Base-by-base conservation (phyloP, 495 filamentous ascomycete genomes). In the Monascus purpureus region DNA sequence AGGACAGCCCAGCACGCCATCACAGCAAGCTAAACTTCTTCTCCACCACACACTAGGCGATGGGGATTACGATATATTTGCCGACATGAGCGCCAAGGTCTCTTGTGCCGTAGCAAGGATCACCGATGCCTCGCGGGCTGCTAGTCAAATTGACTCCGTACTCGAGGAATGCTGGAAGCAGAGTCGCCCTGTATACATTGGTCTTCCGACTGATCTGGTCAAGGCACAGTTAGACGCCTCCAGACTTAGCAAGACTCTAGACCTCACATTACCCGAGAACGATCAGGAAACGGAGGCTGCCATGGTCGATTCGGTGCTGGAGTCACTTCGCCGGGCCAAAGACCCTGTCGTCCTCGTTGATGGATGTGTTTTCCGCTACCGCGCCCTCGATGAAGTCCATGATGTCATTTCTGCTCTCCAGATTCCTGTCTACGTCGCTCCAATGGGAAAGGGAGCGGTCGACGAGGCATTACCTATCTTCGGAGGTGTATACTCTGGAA, bases 41-140 rank as follows among this genome's bases (percentile, higher is more conserved):
- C 45, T 68, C 37, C 63, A 68, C 37, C 63, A 68, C 32, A 63
- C 57, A 5, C 46, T 68, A 19, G 50, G 50, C 1, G 57, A 64
- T 46, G 64, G 63, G 8, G 51, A 63, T 13, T 59, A 53, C 25
- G 37, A 49, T 13, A 42, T 49, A 9, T 65, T 59, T 30, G 52
- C 50, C 0, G 45, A 55, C n/a, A 61, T 65, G 52, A 33, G 47
- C 3, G 45, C 34, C 11, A 43, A 53, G 14, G 47, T 67, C 25
- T 63, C 63, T 0, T 44, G 47, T 9, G 61, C 61, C 0, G 56
- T 61, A 38, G 50, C 47, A 2, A 45, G 50, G n/a, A 33, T 68
- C 8, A 41, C 17, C 2, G 55, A 67, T 32, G 29, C 54, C 2
- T 28, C 37, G 0, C 53, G 47, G 1, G 58, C 50, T n/a, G 50